Base-by-base conservation (phyloP, 257 asterid species). In the Petrea volubilis region DNA sequence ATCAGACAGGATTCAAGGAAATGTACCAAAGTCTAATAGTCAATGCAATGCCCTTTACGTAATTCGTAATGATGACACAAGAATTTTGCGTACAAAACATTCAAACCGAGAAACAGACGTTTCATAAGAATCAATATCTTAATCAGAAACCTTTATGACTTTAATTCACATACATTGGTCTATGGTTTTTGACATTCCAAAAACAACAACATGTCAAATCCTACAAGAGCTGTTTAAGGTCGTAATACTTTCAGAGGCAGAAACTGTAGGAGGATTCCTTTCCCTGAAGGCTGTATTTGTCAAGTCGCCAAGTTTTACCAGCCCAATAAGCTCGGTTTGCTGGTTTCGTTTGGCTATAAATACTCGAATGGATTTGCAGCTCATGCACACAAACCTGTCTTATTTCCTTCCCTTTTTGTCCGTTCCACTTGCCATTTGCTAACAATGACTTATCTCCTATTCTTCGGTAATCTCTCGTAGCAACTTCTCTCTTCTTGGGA, bases 401-500 rank as follows among this genome's bases (percentile, higher is more conserved):
- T 79, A 61, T 58, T 79, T 49, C 29, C 60, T 72, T 65, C 49
- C 64, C 24, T 50, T 40, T 73, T 23, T 47, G n/a, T n/a, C n/a
- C 60, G 40, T 64, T 63, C 13, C 36, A 49, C 36, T 60, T 13
- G 50, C 77, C 62, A 60, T 65, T 47, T 1, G 23, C 44, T 40
- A 60, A 64, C 15, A 15, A 86, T 83, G 92, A 60, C 77, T 29
- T 38, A 50, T 56, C 65, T 70, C 65, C 78, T 2, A 38, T 13
- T 75, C 57, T 61, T 73, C 72, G 67, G 56, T 18, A 31, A 63
- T 56, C 62, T 84, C 60, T 73, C 2, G 17, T 59, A 47, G 82
- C 62, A 9, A 50, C 74, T 77, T 74, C 82, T 57, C 78, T 85
- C 59, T 58, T 81, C 67, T 63, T 82, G 72, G 83, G 64, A 55